A percentile compares a stretch with the other conserved stretches of the same genome.
Conservation (phyloP, 768 basidiomycete species). For the Phlebiopsis flavidoalba region DNA sequence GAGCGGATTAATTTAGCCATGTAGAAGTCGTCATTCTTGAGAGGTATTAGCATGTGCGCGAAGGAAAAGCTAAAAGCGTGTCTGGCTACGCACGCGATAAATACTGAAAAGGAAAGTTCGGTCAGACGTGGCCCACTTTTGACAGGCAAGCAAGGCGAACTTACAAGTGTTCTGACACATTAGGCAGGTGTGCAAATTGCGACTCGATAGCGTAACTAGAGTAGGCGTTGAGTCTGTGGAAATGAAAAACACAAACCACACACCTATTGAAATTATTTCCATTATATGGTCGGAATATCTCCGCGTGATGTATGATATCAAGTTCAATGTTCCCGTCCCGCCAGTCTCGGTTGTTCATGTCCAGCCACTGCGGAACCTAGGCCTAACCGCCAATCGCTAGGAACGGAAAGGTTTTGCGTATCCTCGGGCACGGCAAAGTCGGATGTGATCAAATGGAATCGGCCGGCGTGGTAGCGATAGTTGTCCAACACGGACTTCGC, state of each 20-base stretch:
- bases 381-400: slow-evolving; percentile 26
- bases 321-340: slow-evolving; percentile 24
- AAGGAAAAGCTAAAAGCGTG: neutral
- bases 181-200: slow-evolving; percentile 26
- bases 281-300: slow-evolving; percentile 20
- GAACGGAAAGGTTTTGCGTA: slow-evolving; percentile 3
- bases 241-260: neutral
- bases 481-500: slow-evolving; percentile 28
- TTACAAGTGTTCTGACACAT: slow-evolving; percentile 29
- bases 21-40: slow-evolving; percentile 39
- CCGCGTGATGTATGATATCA: slow-evolving; percentile 27
- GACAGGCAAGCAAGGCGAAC: slow-evolving; percentile 2
- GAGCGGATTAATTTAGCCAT: slow-evolving; percentile 23
- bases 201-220: slow-evolving; percentile 32
- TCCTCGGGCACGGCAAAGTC: slow-evolving; percentile 25
- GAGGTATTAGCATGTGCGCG: neutral
- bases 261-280: slow-evolving; percentile 30
- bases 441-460: slow-evolving; percentile 30
- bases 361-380: slow-evolving; percentile 38
- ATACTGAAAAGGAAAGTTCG: slow-evolving; percentile 11
- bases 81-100: slow-evolving; percentile 18
- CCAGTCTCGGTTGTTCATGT: slow-evolving; percentile 20
- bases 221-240: neutral
- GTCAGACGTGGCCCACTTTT: neutral
- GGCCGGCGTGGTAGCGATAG: slow-evolving; percentile 22